Evolutionary conservation across 139 green algal species (phyloP), one percentile per base, ranked within the genome.

Genomic region (Haematococcus lacustris): DNA sequence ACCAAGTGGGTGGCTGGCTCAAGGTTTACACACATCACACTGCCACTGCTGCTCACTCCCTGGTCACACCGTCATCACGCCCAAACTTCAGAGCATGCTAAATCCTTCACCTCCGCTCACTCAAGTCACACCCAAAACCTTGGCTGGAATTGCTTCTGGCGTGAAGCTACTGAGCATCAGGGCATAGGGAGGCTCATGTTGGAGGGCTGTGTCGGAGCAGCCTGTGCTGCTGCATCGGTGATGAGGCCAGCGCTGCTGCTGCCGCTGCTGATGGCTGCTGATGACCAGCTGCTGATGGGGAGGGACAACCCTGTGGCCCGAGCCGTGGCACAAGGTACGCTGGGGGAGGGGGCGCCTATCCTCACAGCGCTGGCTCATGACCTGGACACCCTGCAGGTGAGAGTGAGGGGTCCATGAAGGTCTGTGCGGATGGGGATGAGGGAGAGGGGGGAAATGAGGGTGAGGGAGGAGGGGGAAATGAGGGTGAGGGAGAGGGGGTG

Each of bases 231-330:
- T 32, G 21, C 23, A 37, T 64, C 32, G 23, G 25, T 9, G 32
- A 5, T 32, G 9, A 13, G n/a, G 57, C 57, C 57, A 64, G 53
- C 53, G 4, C 53, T 4, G n/a, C 17, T 63, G 53, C 53, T 30
- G 53, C 32, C 53, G 7, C 25, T 63, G 13, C 53, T 17, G 32
- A 41, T 63, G 53, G 21, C 25, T 63, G 53, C 32, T 7, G 28
- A 30, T 37, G 32, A n/a, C n/a, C 73, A 83, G 82, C 41, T 84
- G 13, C 67, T 87, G 35, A 35, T 83, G 53, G 74, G 41, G 1
- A 73, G 83, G 3, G 83, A 88, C 66, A 88, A 88, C 76, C 26
- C 76, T 21, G 82, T 89, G 41, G 84, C 84, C 0, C 76, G 84
- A 0, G 84, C 84, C 4, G 78, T 76, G 17, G 84, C 84, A 0